Evolutionary conservation across 371 early-diverging fungal species (phyloP), one percentile per base, ranked within the genome.

Genomic region (Actinomortierella ambigua): DNA sequence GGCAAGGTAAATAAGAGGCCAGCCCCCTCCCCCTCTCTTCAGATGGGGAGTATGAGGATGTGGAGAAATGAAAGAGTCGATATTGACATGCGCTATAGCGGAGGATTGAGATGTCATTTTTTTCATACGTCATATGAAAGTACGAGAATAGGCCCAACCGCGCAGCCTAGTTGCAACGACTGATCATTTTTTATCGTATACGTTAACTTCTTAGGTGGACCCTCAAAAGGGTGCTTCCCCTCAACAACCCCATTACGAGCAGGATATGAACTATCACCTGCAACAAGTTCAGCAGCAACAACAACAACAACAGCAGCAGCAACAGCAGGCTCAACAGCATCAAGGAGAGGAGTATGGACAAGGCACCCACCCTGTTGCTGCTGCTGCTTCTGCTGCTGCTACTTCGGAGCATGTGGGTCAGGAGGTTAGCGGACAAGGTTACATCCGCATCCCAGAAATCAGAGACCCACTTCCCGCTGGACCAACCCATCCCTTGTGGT

Each of bases 1-100:
- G 86, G 86, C 24, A 79, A 59, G 20, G 61, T 73, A 22, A 57
- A 50, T 48, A 44, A n/a, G 44, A 44, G 15, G 20, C 20, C 44
- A 44, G 15, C 44, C 41, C 41, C 41, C 41, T 41, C 15, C 15
- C 41, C 41, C 41, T 41, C 41, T 41, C 44, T 44, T 13, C 44
- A 44, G 44, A 15, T n/a, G 13, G 44, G n/a, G 20, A 15, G 20
- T 13, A 13, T 44, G 15, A 20, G 20, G 44, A 20, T 20, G 15
- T 20, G 20, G 44, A 20, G 4, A 15, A 15, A 44, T 20, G 44
- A 15, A 44, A 15, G 20, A 13, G 2, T 13, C 3, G n/a, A n/a
- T n/a, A n/a, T n/a, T n/a, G n/a, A n/a, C n/a, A n/a, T n/a, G n/a
- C 44, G 40, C 5, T 20, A 11, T n/a, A 47, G 3, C n/a, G 18